phyloP scores from a whole-genome alignment of 164 flowering plant species.

The Liquidambar formosana region DNA sequence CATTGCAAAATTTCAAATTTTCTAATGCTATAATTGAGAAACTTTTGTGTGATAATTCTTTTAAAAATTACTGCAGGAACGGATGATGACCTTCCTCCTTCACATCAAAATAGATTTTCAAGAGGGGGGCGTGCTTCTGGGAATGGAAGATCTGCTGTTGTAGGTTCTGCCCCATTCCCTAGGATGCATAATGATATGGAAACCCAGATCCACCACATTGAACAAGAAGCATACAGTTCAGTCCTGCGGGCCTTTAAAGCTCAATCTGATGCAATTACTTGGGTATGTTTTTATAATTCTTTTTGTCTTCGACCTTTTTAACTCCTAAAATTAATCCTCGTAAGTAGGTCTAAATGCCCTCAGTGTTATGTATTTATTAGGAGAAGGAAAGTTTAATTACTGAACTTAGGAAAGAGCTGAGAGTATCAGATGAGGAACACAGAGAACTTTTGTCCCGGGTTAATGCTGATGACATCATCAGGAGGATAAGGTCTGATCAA shows the following conservation, averaged over 20 bases:
- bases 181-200: slow-evolving; percentile 74
- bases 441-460: slow-evolving; percentile 47
- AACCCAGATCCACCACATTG: slow-evolving; percentile 74
- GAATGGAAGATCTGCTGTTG: slow-evolving; percentile 45
- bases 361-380: slow-evolving; percentile 15
- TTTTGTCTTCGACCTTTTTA: background rate
- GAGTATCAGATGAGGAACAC: slow-evolving; percentile 58
- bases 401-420: slow-evolving; percentile 50
- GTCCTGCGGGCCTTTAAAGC: slow-evolving; percentile 94
- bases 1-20: no score
- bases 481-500: slow-evolving; percentile 40
- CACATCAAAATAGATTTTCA: slow-evolving; percentile 47
- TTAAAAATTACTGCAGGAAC: slow-evolving; percentile 42
- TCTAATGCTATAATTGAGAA: no score
- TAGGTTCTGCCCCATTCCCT: slow-evolving; percentile 39
- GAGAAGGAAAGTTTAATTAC: slow-evolving; percentile 51
- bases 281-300: slow-evolving; percentile 49
- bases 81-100: slow-evolving; percentile 69
- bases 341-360: no score
- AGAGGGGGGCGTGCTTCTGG: slow-evolving; percentile 35
- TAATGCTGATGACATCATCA: slow-evolving; percentile 43
- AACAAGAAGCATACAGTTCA: slow-evolving; percentile 83
- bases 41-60: no score
- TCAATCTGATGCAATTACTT: slow-evolving; percentile 91
- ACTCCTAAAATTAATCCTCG: background rate